Conservation (phyloP, 2,329 filamentous ascomycete genomes). For the Penicillium brasilianum region DNA sequence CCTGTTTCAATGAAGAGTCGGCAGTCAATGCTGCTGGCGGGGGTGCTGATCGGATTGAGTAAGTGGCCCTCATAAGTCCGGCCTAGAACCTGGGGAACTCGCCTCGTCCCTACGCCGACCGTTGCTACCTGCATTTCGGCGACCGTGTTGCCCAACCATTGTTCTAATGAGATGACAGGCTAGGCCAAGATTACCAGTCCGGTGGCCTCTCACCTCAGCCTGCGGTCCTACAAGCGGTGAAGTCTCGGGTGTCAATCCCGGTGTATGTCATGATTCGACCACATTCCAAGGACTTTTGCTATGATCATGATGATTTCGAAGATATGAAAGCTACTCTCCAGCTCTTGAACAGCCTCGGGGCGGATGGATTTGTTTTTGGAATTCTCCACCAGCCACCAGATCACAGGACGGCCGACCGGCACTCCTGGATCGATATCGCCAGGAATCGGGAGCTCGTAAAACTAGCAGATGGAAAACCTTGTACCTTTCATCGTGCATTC, state of each 20-base stretch:
- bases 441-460: slow-evolving; percentile 50
- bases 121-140: no score
- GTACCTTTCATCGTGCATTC: slow-evolving; percentile 62
- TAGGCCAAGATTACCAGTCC: slow-evolving; percentile 28
- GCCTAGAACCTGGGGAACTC: not conserved
- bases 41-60: slow-evolving; percentile 59
- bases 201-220: slow-evolving; percentile 26
- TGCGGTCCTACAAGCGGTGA: slow-evolving; percentile 33
- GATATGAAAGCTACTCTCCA: slow-evolving; percentile 51
- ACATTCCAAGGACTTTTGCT: slow-evolving; percentile 53
- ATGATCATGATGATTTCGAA: slow-evolving; percentile 48
- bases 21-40: slow-evolving; percentile 48
- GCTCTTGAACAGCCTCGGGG: slow-evolving; percentile 40
- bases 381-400: slow-evolving; percentile 40
- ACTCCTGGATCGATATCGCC: slow-evolving; percentile 45
- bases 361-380: slow-evolving; percentile 60
- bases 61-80: slow-evolving; percentile 15
- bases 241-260: slow-evolving; percentile 42
- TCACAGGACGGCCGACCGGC: slow-evolving; percentile 1
- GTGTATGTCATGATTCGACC: slow-evolving; percentile 62
- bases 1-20: slow-evolving; percentile 54
- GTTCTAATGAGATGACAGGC: slow-evolving; percentile 45
- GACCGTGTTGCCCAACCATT: not conserved
- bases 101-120: no score
- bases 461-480: slow-evolving; percentile 50